Evolutionary conservation across 2,329 filamentous ascomycete genomes (phyloP).

Genomic region (Zelopaecilomyces penicillatus): DNA sequence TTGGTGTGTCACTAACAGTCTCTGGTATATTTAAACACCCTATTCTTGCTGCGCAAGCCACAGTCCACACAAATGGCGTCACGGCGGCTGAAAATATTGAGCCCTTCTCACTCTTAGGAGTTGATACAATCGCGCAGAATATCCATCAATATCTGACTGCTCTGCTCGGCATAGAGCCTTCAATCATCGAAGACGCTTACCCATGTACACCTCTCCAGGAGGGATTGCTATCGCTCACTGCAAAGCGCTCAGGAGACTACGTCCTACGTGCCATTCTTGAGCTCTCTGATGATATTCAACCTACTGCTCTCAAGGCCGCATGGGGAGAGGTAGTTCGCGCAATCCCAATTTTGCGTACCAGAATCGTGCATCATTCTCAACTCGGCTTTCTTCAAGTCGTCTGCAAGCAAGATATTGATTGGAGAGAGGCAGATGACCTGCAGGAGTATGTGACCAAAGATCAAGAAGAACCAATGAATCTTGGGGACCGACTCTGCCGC

Average conservation of each 20-base stretch:
- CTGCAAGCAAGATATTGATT: background rate
- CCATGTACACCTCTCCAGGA: slow-evolving; percentile 1
- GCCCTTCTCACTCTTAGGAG: background rate
- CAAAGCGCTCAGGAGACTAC: slow-evolving; percentile 2
- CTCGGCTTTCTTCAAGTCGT: background rate
- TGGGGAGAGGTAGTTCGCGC: slow-evolving; percentile 6
- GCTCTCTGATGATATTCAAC: background rate
- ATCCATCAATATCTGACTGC: background rate
- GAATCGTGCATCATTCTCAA: slow-evolving; percentile 6
- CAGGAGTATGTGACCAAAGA: background rate
- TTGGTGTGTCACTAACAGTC: background rate
- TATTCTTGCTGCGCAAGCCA: too few relatives aligned
- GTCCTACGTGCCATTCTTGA: background rate
- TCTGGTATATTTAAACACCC: background rate
- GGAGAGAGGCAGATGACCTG: background rate
- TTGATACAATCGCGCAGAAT: background rate
- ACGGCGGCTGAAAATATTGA: background rate
- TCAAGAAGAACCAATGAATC: background rate
- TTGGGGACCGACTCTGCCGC: background rate
- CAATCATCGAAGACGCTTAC: background rate
- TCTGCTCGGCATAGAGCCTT: background rate
- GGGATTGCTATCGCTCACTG: background rate
- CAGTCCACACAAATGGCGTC: too few relatives aligned
- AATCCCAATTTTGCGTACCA: slow-evolving; percentile 7
- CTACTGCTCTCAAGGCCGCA: background rate